A percentile compares a stretch with the other conserved stretches of the same genome.
Evolutionary conservation across 1,284 basidiomycete species (phyloP).

Genomic region (Takashimella tepidaria): DNA sequence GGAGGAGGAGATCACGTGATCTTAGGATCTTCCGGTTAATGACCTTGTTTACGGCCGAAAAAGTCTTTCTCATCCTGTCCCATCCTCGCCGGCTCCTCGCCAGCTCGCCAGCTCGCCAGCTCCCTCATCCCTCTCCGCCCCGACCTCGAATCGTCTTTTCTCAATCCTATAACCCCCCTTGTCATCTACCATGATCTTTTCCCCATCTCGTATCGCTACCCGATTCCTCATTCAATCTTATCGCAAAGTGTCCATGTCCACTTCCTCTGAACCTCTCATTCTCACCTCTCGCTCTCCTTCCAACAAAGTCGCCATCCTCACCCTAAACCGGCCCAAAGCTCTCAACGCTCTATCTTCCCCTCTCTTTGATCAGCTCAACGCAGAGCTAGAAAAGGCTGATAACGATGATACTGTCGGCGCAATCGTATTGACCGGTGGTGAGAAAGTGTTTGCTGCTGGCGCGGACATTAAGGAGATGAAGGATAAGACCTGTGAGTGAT

Average conservation of each 20-base stretch:
- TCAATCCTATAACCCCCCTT: background rate
- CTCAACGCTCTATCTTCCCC: constrained; percentile 85
- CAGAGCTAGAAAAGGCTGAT: constrained; percentile 67
- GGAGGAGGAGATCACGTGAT: too few species aligned
- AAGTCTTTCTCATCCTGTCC: too few species aligned
- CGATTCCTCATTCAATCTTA: constrained; percentile 11
- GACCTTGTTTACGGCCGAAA: too few species aligned
- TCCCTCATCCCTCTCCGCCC: too few species aligned
- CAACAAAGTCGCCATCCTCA: constrained; percentile 73
- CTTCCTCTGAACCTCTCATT: constrained; percentile 40
- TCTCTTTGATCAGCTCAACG: constrained; percentile 71
- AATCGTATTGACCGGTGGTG: constrained; percentile 88
- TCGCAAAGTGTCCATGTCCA: constrained; percentile 41
- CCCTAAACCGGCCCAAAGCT: constrained; percentile 92
- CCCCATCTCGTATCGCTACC: constrained; percentile 16
- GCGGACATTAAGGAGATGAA: constrained; percentile 61
- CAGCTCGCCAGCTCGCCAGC: too few species aligned
- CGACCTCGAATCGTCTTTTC: background rate
- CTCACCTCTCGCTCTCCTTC: constrained; percentile 34
- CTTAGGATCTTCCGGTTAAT: too few species aligned
- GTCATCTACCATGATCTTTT: constrained; percentile 13
- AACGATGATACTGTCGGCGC: constrained; percentile 68
- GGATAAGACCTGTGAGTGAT: constrained; percentile 70
- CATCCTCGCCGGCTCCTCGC: too few species aligned
- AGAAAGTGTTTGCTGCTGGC: constrained; percentile 80